These are phyloP conservation scores for Mucor sp. DNA, from an alignment of 371 early-diverging fungal genomes.

Conservation along the genomic window DNA sequence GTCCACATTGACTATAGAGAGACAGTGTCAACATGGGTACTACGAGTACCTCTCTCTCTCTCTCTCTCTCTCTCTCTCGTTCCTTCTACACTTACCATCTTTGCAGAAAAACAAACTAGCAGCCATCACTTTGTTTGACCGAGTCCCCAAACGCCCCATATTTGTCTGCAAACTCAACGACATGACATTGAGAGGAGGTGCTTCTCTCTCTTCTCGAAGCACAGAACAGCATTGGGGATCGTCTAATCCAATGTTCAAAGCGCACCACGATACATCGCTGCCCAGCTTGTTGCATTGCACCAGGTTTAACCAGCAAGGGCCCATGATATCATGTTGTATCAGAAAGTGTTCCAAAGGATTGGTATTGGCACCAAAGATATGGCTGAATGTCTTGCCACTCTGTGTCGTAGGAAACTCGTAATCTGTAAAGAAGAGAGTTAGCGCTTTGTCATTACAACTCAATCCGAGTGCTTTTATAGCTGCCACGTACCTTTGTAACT, in stretches of 20 bases:
- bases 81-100: slow-evolving; percentile 22
- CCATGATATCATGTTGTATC: slow-evolving; percentile 92
- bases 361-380: slow-evolving; percentile 87
- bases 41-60: too few species aligned
- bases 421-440: slow-evolving; percentile 31
- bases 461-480: too few species aligned
- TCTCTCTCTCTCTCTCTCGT: too few species aligned
- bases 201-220: slow-evolving; percentile 17
- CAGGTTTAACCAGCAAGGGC: slow-evolving; percentile 94
- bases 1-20: slow-evolving; percentile 54
- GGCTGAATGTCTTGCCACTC: slow-evolving; percentile 81
- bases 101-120: slow-evolving; percentile 30
- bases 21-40: too few species aligned
- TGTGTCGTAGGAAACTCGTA: slow-evolving; percentile 70
- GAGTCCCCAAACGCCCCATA: slow-evolving; percentile 66
- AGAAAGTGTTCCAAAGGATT: slow-evolving; percentile 88
- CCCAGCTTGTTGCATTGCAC: not conserved
- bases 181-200: slow-evolving; percentile 84
- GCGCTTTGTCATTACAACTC: too few species aligned
- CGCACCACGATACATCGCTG: slow-evolving; percentile 75
- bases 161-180: slow-evolving; percentile 79
- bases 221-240: slow-evolving; percentile 70
- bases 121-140: slow-evolving; percentile 84
- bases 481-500: slow-evolving; percentile 57
- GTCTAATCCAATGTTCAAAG: slow-evolving; percentile 65